Base-by-base conservation (phyloP, 2,329 filamentous ascomycete species). In the Penicillium aurantiogriseum region DNA sequence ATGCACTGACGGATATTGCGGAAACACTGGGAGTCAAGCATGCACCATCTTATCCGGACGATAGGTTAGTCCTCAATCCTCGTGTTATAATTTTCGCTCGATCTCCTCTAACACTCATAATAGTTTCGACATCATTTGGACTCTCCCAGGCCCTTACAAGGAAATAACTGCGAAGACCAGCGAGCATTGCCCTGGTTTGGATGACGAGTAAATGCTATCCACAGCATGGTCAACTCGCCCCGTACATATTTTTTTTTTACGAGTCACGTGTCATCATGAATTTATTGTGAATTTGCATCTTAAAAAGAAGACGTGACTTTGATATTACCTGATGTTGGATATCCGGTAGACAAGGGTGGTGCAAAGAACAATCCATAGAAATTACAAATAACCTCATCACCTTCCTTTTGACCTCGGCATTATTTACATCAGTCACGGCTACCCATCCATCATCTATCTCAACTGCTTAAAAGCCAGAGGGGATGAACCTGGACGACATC, bases 41-140 rank as follows among this genome's bases (percentile, higher is more conserved):
- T 62, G 77, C 80, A 0, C 78, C 79, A 1, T 67, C 70, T 5
- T 87, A 86, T 65, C 82, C 82, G 0, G 72, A 76, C 58, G 76
- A 80, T 56, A 69, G 74, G 77, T 79, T 40, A 67, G 74, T 69
- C 2, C 31, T 42, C 13, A 9, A 23, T 4, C 8, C 15, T 49
- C 1, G 45, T 35, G 10, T 33, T 19, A 43, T 27, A 17, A 8
- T 1, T 23, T 15, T 11, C 1, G 17, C 17, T 27, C 27, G 5
- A 4, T 15, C 1, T 35, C 19, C 7, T 11, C 48, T 60, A 9
- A 60, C 31, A 35, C n/a, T 21, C 1, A 39, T 19, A 13, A 13
- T 51, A 67, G 64, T 10, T 87, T 75, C 51, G 75, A 86, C 63
- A 62, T 84, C 17, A 85, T 86, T 59, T 86, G 84, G 84, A 83